phyloP scores from a whole-genome alignment of 108 stramenopile species.

The Schizochytrium sp. region DNA sequence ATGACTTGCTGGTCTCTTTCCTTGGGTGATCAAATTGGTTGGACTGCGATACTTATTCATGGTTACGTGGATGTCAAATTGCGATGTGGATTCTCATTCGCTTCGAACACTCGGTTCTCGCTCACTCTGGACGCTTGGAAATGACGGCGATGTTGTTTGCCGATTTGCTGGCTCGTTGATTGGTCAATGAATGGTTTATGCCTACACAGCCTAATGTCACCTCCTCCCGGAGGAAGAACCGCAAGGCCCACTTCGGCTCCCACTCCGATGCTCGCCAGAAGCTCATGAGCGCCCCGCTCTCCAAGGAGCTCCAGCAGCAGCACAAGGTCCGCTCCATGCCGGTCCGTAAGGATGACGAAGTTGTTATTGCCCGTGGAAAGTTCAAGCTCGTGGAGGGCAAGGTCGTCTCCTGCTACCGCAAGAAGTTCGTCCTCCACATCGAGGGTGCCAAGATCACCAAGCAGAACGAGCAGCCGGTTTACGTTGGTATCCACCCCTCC shows the following conservation, averaged over 20 bases:
- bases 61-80: no score
- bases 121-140: no score
- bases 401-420: constrained; percentile 92
- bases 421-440: constrained; percentile 98
- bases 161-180: no score
- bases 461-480: constrained; percentile 88
- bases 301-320: constrained; percentile 97
- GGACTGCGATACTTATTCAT: no score
- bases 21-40: no score
- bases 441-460: constrained; percentile 97
- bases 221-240: constrained; percentile 93
- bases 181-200: no score
- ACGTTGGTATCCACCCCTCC: constrained; percentile 93
- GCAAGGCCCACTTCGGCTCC: constrained; percentile 98
- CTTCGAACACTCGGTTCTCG: no score
- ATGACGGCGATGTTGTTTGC: no score
- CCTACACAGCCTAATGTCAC: constrained; percentile 77
- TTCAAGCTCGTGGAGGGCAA: constrained; percentile 96
- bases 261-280: constrained; percentile 90
- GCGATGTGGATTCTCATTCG: no score
- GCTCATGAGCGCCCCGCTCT: constrained; percentile 95
- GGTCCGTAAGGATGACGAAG: constrained; percentile 98
- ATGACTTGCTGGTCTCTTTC: no score
- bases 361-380: constrained; percentile 78
- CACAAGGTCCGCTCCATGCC: constrained; percentile 98